Conservation (phyloP, 2,329 filamentous ascomycete genomes). For the Tympanopsis confertula region DNA sequence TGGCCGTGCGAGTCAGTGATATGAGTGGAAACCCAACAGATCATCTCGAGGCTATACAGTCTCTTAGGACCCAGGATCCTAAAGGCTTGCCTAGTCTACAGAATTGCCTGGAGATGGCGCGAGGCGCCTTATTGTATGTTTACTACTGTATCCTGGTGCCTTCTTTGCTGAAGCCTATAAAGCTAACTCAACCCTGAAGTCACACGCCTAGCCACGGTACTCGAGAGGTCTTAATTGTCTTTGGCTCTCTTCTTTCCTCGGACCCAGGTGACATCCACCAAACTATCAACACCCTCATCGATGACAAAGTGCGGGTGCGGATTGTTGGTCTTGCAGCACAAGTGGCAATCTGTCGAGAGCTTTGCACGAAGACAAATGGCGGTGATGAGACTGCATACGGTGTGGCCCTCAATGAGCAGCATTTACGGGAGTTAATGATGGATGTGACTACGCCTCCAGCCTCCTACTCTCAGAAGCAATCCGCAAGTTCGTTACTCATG, state of each 20-base stretch:
- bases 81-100: constrained; percentile 49
- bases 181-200: constrained; percentile 13
- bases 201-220: constrained; percentile 66
- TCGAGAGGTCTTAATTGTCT: constrained; percentile 57
- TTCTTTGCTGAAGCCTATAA: not conserved
- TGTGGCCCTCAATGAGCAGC: constrained; percentile 58
- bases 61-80: constrained; percentile 36
- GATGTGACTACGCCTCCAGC: constrained; percentile 60
- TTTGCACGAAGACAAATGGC: constrained; percentile 54
- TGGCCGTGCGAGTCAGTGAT: constrained; percentile 55
- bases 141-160: not conserved
- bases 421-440: constrained; percentile 59
- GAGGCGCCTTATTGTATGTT: constrained; percentile 49
- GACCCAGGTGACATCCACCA: constrained; percentile 65
- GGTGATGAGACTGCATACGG: constrained; percentile 50
- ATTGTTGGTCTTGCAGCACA: constrained; percentile 61
- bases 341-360: constrained; percentile 58
- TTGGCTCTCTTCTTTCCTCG: constrained; percentile 55
- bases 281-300: constrained; percentile 50
- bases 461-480: constrained; percentile 34
- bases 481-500: constrained; percentile 43
- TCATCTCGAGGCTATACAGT: constrained; percentile 50
- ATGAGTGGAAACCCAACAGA: constrained; percentile 62
- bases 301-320: constrained; percentile 53
- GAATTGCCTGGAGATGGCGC: constrained; percentile 61